Evolutionary conservation across 768 basidiomycete species (phyloP).

Genomic region (Mycena alexandri): DNA sequence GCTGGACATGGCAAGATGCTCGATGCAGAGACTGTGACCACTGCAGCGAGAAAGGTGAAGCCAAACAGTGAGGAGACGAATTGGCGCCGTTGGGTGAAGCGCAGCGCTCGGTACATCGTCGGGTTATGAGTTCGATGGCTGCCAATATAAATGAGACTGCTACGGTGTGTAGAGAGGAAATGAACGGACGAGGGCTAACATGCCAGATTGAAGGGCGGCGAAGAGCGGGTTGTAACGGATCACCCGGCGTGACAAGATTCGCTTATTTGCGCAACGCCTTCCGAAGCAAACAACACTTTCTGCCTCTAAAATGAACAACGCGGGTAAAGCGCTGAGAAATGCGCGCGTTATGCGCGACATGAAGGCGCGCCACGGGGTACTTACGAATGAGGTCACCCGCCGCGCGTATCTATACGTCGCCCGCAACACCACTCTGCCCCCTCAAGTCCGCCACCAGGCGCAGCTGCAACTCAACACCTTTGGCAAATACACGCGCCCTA

Average conservation of each 20-base stretch:
- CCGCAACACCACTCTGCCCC: conserved; percentile 89
- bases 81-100: conserved; percentile 75
- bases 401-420: conserved; percentile 95
- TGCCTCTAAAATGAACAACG: conserved; percentile 4
- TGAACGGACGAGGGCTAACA: conserved; percentile 16
- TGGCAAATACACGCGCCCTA: conserved; percentile 84
- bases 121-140: conserved; percentile 14
- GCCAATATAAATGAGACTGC: conserved; percentile 2
- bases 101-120: conserved; percentile 63
- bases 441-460: conserved; percentile 92
- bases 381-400: conserved; percentile 83
- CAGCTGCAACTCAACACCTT: conserved; percentile 94
- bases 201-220: neutral
- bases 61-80: conserved; percentile 85
- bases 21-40: conserved; percentile 85
- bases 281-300: conserved; percentile 5
- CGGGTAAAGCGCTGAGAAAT: conserved; percentile 51
- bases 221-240: neutral
- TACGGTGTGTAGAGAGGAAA: neutral
- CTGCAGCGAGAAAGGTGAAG: conserved; percentile 82
- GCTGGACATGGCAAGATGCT: conserved; percentile 85
- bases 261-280: conserved; percentile 2
- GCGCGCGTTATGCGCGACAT: conserved; percentile 79
- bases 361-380: conserved; percentile 79
- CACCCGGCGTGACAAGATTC: no score